Evolutionary conservation across 441 rosid genomes (phyloP).

Genomic region (Raphanus hybrid): DNA sequence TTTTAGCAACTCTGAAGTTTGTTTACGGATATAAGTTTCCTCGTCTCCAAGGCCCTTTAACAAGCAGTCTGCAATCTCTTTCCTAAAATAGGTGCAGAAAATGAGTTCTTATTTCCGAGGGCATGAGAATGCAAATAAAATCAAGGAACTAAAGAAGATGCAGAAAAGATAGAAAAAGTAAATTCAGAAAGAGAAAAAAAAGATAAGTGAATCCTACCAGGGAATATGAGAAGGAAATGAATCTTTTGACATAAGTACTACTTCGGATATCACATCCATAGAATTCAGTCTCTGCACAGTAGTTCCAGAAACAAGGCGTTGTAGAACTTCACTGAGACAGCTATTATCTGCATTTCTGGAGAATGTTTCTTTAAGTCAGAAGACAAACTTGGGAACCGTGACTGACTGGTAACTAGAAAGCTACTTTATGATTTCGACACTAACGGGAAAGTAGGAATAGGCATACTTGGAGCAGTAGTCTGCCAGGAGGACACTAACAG

Average conservation of each 20-base stretch:
- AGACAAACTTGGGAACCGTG: constrained; percentile 28
- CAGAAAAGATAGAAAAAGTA: constrained; percentile 31
- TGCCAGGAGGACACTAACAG: constrained; percentile 73
- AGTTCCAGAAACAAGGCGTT: constrained; percentile 74
- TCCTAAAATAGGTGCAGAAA: constrained; percentile 55
- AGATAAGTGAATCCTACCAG: constrained; percentile 52
- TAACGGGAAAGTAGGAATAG: constrained; percentile 31
- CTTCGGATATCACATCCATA: constrained; percentile 77
- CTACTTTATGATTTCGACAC: constrained; percentile 21
- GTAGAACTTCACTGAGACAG: constrained; percentile 74
- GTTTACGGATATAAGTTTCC: constrained; percentile 61
- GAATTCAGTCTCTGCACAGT: constrained; percentile 74
- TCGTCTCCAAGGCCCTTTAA: constrained; percentile 65
- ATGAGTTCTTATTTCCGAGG: constrained; percentile 19
- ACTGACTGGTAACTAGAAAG: constrained; percentile 10
- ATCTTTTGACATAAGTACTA: constrained; percentile 54
- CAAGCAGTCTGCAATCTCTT: constrained; percentile 66
- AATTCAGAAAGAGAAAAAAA: constrained; percentile 19
- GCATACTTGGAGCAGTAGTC: constrained; percentile 77
- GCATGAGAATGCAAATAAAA: constrained; percentile 18
- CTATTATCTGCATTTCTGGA: constrained; percentile 59
- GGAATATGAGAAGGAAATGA: constrained; percentile 55
- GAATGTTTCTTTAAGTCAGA: constrained; percentile 49
- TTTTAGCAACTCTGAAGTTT: constrained; percentile 63
- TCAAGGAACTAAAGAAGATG: constrained; percentile 35